phyloP scores from a whole-genome alignment of 371 early-diverging fungal genomes.

The Basidiobolus heterosporus region DNA sequence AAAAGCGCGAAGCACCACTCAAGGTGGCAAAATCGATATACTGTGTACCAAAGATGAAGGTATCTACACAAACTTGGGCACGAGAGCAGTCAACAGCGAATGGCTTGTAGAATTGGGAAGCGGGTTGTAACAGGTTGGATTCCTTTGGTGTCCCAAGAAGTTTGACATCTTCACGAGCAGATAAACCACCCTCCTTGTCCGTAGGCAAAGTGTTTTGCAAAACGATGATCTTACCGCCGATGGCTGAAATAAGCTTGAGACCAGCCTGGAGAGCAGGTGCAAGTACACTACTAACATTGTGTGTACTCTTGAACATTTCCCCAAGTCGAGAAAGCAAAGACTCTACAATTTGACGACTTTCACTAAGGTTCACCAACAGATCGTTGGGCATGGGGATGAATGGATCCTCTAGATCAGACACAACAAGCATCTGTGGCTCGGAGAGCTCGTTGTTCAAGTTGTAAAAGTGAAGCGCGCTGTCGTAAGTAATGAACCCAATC shows the following conservation, averaged over 20 bases:
- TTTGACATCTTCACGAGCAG: slow-evolving; percentile 71
- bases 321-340: slow-evolving; percentile 53
- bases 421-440: slow-evolving; percentile 87
- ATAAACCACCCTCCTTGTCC: slow-evolving; percentile 61
- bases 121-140: slow-evolving; percentile 63
- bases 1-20: slow-evolving; percentile 68
- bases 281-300: slow-evolving; percentile 54
- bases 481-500: slow-evolving; percentile 80
- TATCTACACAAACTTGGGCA: slow-evolving; percentile 80
- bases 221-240: slow-evolving; percentile 83
- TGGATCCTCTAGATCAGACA: slow-evolving; percentile 76
- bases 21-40: slow-evolving; percentile 89
- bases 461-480: slow-evolving; percentile 77
- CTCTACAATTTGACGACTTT: slow-evolving; percentile 50
- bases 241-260: slow-evolving; percentile 55
- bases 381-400: slow-evolving; percentile 74
- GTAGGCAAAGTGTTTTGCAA: slow-evolving; percentile 72
- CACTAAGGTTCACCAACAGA: slow-evolving; percentile 68
- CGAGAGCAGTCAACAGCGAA: slow-evolving; percentile 86
- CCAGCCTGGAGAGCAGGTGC: slow-evolving; percentile 78
- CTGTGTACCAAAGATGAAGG: slow-evolving; percentile 80
- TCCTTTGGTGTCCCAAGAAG: slow-evolving; percentile 75
- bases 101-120: slow-evolving; percentile 78
- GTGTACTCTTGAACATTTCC: slow-evolving; percentile 69
- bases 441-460: slow-evolving; percentile 41